Percentiles rank a stretch among this genome's conserved stretches.
phyloP scores from a whole-genome alignment of 371 early-diverging fungal species.

The Mortierella sp. region DNA sequence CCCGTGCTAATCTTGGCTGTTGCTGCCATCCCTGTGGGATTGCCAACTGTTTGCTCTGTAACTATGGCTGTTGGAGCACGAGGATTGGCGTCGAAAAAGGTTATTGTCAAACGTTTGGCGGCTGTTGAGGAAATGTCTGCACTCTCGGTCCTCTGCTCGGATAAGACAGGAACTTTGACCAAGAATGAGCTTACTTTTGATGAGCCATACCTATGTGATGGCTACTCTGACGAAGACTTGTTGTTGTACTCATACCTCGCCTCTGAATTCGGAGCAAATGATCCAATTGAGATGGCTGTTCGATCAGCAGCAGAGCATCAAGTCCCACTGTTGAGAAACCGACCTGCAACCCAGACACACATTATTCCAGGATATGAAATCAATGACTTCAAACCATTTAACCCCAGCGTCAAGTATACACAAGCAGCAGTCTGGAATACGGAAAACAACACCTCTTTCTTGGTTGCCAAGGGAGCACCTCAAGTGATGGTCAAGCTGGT shows the following conservation, averaged over 20 bases:
- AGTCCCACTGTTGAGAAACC: slow-evolving; percentile 62
- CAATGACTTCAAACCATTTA: slow-evolving; percentile 85
- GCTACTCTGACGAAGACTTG: slow-evolving; percentile 82
- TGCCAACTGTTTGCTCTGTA: slow-evolving; percentile 94
- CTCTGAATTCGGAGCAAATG: slow-evolving; percentile 88
- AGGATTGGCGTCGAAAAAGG: slow-evolving; percentile 89
- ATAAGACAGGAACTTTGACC: slow-evolving; percentile 97
- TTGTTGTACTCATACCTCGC: slow-evolving; percentile 83
- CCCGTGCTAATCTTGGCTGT: slow-evolving; percentile 81
- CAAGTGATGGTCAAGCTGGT: slow-evolving; percentile 86
- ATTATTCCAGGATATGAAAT: slow-evolving; percentile 85
- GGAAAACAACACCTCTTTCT: slow-evolving; percentile 76
- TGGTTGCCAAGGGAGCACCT: slow-evolving; percentile 91
- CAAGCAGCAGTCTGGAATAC: slow-evolving; percentile 82
- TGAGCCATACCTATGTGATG: slow-evolving; percentile 81
- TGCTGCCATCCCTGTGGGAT: slow-evolving; percentile 95
- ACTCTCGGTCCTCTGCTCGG: slow-evolving; percentile 93
- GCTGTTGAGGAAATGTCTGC: slow-evolving; percentile 97
- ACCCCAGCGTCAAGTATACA: slow-evolving; percentile 86
- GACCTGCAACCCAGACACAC: slow-evolving; percentile 64
- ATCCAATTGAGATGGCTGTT: slow-evolving; percentile 89
- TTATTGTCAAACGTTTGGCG: slow-evolving; percentile 94
- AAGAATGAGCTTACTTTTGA: slow-evolving; percentile 89
- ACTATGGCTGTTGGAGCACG: slow-evolving; percentile 96
- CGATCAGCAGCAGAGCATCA: slow-evolving; percentile 81